phyloP scores from a whole-genome alignment of 352 stramenopile species.

The Hyaloperonospora arabidopsidis region DNA sequence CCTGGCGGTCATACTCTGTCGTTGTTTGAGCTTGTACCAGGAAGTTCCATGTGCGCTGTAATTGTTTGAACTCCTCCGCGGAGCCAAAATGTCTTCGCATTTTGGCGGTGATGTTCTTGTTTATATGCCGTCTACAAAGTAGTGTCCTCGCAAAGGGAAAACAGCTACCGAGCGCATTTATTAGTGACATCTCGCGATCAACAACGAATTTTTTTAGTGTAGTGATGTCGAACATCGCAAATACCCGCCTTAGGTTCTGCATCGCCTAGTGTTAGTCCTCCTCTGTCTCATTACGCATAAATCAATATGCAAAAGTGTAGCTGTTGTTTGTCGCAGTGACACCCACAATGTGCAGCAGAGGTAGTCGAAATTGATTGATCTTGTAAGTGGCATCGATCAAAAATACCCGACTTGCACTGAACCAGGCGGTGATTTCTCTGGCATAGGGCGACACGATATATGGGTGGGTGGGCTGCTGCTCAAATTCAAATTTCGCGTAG shows the following conservation, averaged over 20 bases:
- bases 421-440: background rate
- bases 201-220: background rate
- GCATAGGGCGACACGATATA: background rate
- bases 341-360: background rate
- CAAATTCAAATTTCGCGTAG: background rate
- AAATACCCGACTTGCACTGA: background rate
- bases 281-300: background rate
- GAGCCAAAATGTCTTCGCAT: too few species aligned
- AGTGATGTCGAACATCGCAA: background rate
- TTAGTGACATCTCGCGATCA: background rate
- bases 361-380: background rate
- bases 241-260: background rate
- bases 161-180: background rate
- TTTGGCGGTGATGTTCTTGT: too few species aligned
- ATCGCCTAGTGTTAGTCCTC: background rate
- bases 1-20: too few species aligned
- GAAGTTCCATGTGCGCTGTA: too few species aligned
- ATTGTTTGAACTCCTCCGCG: too few species aligned
- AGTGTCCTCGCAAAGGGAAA: background rate
- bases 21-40: too few species aligned
- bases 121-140: background rate
- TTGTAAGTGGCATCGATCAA: background rate
- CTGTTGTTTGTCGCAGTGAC: background rate
- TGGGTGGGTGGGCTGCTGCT: background rate
- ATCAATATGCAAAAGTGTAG: background rate